Conservation (phyloP, 169 alveolate species). For the Eimeria sp. region DNA sequence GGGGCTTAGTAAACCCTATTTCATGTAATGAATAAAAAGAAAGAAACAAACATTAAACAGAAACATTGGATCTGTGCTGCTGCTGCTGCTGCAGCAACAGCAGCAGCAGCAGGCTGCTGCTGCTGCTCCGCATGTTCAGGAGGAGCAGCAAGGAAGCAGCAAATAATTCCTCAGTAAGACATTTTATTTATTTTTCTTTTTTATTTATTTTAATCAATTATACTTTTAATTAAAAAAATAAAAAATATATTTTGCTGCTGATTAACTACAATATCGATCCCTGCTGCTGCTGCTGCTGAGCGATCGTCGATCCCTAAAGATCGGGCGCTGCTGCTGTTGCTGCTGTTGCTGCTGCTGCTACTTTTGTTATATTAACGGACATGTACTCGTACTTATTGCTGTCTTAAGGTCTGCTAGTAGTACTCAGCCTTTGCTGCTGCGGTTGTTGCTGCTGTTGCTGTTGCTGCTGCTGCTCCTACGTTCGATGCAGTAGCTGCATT, state of each 20-base stretch:
- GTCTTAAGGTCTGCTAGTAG: not conserved
- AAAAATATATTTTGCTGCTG: too few relatives aligned
- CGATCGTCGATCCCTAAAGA: too few relatives aligned
- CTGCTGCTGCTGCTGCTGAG: too few relatives aligned
- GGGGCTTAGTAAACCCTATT: not conserved
- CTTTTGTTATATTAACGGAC: not conserved
- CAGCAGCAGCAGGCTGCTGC: not conserved
- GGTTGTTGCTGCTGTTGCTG: not conserved
- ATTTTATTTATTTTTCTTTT: too few relatives aligned
- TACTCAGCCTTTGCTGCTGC: not conserved
- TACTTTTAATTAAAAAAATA: too few relatives aligned
- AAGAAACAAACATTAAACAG: not conserved
- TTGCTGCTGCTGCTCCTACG: not conserved
- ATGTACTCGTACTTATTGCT: not conserved
- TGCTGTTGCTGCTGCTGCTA: constrained; percentile 11
- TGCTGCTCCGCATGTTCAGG: not conserved
- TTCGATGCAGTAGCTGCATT: too few relatives aligned
- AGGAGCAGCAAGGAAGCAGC: not conserved
- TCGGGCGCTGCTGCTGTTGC: not conserved
- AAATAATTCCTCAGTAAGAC: too few relatives aligned
- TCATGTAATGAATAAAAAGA: too few relatives aligned
- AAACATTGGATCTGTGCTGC: not conserved
- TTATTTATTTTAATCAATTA: too few relatives aligned
- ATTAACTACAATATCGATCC: too few relatives aligned
- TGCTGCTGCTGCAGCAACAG: not conserved